Conservation (phyloP, 306 rosid genomes). For the Prunus campanulata region DNA sequence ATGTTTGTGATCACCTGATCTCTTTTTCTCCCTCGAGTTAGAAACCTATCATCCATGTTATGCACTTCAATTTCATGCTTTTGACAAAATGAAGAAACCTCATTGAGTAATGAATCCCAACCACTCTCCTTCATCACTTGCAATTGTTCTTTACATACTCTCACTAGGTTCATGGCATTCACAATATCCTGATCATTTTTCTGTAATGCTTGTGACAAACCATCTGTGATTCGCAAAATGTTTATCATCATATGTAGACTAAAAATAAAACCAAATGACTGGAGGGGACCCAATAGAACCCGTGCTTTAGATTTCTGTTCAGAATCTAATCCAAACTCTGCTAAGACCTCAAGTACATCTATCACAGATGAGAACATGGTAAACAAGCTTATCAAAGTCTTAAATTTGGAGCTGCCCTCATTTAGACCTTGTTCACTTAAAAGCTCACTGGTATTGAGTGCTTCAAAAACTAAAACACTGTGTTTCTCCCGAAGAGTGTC, state of each 20-base stretch:
- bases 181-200: constrained; percentile 22
- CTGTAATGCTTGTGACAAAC: constrained; percentile 4
- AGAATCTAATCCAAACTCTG: not conserved
- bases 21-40: not conserved
- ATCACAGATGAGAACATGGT: not conserved
- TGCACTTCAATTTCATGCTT: not conserved
- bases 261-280: not conserved
- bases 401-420: constrained; percentile 5
- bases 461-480: not conserved
- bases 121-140: constrained; percentile 9
- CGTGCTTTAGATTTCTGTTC: not conserved
- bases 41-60: not conserved
- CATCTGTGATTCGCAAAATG: not conserved
- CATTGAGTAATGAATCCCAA: constrained; percentile 2
- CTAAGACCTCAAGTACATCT: not conserved
- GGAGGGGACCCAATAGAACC: not conserved
- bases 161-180: constrained; percentile 4
- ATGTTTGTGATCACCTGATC: not conserved
- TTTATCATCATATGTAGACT: not conserved
- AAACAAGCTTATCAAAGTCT: not conserved
- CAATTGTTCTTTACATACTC: not conserved
- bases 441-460: not conserved
- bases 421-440: not conserved
- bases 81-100: constrained; percentile 13
- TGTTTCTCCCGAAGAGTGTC: not conserved